These are phyloP conservation scores for Colletotrichum coccodes DNA, from an alignment of 2,329 filamentous ascomycete species.

Conservation along the genomic window DNA sequence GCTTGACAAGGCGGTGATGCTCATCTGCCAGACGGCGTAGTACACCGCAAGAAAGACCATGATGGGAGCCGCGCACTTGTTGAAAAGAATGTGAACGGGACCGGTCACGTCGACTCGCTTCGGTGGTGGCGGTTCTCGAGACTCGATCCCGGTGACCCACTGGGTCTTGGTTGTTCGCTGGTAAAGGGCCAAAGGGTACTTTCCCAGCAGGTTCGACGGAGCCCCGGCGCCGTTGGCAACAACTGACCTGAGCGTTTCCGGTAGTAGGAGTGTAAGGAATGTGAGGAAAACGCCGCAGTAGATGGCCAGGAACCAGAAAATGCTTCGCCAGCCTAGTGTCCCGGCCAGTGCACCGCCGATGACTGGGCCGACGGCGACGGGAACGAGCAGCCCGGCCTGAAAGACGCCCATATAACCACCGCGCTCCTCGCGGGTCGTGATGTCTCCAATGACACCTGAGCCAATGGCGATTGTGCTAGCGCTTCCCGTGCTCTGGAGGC, in stretches of 20 bases:
- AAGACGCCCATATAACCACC: slow-evolving; percentile 64
- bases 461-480: slow-evolving; percentile 65
- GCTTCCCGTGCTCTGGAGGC: slow-evolving; percentile 63
- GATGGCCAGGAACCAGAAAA: slow-evolving; percentile 66
- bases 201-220: slow-evolving; percentile 35
- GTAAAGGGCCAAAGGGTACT: slow-evolving; percentile 46
- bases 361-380: slow-evolving; percentile 55
- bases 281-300: slow-evolving; percentile 48
- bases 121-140: background rate
- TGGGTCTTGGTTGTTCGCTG: slow-evolving; percentile 41
- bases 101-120: slow-evolving; percentile 55
- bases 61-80: slow-evolving; percentile 53
- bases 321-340: slow-evolving; percentile 61
- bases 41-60: slow-evolving; percentile 60
- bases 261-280: slow-evolving; percentile 54
- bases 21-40: slow-evolving; percentile 66
- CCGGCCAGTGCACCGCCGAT: slow-evolving; percentile 62
- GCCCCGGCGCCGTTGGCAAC: slow-evolving; percentile 52
- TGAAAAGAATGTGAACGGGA: slow-evolving; percentile 57
- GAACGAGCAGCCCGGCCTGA: slow-evolving; percentile 46
- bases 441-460: slow-evolving; percentile 65
- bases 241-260: slow-evolving; percentile 53
- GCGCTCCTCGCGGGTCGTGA: slow-evolving; percentile 65
- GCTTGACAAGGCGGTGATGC: slow-evolving; percentile 61
- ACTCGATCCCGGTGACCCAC: slow-evolving; percentile 18